Evolutionary conservation across 2,329 filamentous ascomycete species (phyloP), one percentile per base, ranked within the genome.

Genomic region (Ophiosphaerella korrae): DNA sequence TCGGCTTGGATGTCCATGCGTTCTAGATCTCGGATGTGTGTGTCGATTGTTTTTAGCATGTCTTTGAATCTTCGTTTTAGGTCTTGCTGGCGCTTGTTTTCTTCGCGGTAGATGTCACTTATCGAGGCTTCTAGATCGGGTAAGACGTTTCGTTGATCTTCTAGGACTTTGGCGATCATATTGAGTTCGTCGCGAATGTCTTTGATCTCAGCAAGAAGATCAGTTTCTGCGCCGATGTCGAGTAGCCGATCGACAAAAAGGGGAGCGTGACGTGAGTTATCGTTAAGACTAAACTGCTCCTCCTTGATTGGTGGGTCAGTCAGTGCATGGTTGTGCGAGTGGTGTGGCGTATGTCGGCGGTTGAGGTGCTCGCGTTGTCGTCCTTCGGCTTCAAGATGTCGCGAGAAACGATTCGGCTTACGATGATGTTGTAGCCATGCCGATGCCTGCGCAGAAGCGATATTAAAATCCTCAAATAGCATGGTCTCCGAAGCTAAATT

Each of bases 171-270:
- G 3, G 67, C 68, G 26, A 88, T 81, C 72, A 88, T 88, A 61
- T 83, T 83, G 16, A 88, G 78, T 68, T 88, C 85, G 60, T 88
- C 85, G 16, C 84, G 80, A 45, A 88, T 87, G 60, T 88, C 85
- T 63, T 88, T 88, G 40, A 83, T 83, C 59, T 88, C 85, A 0
- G 82, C 79, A 0, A 88, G 75, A 0, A 88, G 75, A 42, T 82
- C 78, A 0, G 84, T 87, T 63, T 88, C 84, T 4, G 77, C 74
- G 34, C 82, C 80, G 43, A 87, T 87, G 46, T 86, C 82, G 1
- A 85, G 76, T 3, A 85, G 70, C 4, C 78, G 77, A 58, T 85
- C 81, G n/a, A 82, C 77, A 48, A 84, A 80, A 31, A 79, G 64
- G 1, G 72, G 73, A 2, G 75, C 68, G 16, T 70, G 62, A 50